phyloP scores from a whole-genome alignment of 2,329 filamentous ascomycete species.

The Trichophyton verrucosum region DNA sequence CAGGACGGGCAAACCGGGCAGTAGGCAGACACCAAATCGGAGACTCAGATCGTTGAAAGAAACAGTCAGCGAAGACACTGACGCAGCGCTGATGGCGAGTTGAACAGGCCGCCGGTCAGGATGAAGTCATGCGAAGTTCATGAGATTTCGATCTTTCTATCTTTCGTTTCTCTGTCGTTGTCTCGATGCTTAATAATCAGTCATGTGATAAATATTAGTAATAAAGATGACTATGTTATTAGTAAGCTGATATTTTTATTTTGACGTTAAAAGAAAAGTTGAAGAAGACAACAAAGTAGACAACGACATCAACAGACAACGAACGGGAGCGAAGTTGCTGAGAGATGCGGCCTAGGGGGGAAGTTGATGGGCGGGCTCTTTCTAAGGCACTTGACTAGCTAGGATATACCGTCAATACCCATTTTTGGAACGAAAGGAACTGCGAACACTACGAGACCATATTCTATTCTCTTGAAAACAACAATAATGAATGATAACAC shows the following conservation, averaged over 20 bases:
- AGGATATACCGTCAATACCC: no score
- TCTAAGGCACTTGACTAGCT: no score
- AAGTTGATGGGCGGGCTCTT: no score
- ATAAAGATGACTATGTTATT: not conserved
- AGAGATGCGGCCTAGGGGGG: no score
- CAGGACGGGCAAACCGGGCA: not conserved
- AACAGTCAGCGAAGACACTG: not conserved
- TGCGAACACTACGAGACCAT: no score
- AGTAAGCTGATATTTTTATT: not conserved
- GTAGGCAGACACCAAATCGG: not conserved
- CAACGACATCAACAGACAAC: no score
- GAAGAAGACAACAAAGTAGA: no score
- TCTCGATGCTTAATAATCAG: not conserved
- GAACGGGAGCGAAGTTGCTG: no score
- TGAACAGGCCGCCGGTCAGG: not conserved
- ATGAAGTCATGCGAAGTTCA: constrained; percentile 4
- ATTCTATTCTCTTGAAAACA: not conserved
- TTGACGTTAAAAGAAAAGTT: not conserved
- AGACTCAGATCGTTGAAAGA: not conserved
- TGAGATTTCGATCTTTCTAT: not conserved
- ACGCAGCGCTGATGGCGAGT: not conserved
- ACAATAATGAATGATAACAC: not conserved
- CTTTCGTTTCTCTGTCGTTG: not conserved
- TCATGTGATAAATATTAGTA: not conserved
- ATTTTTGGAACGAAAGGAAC: no score